Base-by-base conservation (phyloP, 139 green algal genomes). In the Nannochloris sp. region DNA sequence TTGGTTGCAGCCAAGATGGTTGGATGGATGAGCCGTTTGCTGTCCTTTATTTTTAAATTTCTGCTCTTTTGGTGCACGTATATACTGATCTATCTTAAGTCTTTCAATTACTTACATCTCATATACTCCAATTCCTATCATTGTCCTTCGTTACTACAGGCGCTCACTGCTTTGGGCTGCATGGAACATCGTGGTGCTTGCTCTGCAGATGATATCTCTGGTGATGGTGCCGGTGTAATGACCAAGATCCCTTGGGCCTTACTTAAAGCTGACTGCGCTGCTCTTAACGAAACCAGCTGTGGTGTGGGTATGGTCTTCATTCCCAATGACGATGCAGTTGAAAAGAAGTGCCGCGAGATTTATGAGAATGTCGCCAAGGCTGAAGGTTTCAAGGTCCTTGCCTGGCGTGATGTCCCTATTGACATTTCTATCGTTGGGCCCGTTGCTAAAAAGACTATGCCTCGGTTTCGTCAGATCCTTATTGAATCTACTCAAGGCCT, bases 151-250 rank as follows among this genome's bases (percentile, higher is more conserved):
- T 19, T 23, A 9, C 8, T 56, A 32, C 76, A 97, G 89, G 92
- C 92, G 0, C 74, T 98, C 19, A 81, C 61, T 0, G 95, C 90
- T 3, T 81, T 99, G 34, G 90, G 89, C 2, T 99, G 95, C 81
- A 99, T 99, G 95, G 95, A 99, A 84, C 95, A 99, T 79, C 86
- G 95, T 33, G 95, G 95, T 7, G 95, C 90, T 5, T 99, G 93
- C 78, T 94, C 86, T 19, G 91, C 95, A 2, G 95, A 99, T 54
- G 74, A 97, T 62, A 84, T 95, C 64, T 98, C 93, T 3, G 95
- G 95, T 27, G 95, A 99, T 73, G 95, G 95, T 35, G 87, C 93
- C 1, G 95, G 95, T 14, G 61, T 99, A n/a, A 99, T 99, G 95
- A 95, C 87, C 4, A 75, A 92, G 67, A 86, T 99, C 29, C 95